phyloP scores from a whole-genome alignment of 371 early-diverging fungal species.

The Rhizopus arrhizus region DNA sequence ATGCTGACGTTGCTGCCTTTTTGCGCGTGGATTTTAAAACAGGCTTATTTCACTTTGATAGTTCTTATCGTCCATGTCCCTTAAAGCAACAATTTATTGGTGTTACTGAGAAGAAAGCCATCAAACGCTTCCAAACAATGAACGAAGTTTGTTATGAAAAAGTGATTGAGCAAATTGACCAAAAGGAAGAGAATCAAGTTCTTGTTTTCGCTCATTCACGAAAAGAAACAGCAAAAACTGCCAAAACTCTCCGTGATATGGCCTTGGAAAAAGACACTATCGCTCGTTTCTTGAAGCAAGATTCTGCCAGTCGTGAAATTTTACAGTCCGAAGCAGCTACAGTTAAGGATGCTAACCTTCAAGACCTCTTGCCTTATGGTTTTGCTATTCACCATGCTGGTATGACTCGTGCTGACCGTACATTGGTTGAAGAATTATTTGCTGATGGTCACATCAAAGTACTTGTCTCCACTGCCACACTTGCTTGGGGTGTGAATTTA shows the following conservation, averaged over 20 bases:
- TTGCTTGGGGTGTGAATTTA: constrained; percentile 99
- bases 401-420: constrained; percentile 93
- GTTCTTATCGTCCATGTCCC: constrained; percentile 92
- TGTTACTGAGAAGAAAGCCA: constrained; percentile 93
- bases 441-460: constrained; percentile 91
- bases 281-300: constrained; percentile 74
- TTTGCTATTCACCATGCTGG: constrained; percentile 99
- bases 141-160: constrained; percentile 95
- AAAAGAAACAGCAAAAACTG: constrained; percentile 96
- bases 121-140: constrained; percentile 93
- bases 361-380: constrained; percentile 91
- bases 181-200: constrained; percentile 83
- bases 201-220: constrained; percentile 98
- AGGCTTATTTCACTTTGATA: constrained; percentile 95
- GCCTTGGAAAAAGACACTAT: constrained; percentile 86
- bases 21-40: constrained; percentile 83
- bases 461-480: constrained; percentile 97
- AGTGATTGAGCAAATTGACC: constrained; percentile 83
- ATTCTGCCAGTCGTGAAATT: constrained; percentile 84
- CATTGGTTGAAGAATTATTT: constrained; percentile 94
- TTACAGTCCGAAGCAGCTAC: constrained; percentile 79
- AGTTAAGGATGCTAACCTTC: constrained; percentile 79
- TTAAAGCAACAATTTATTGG: constrained; percentile 95
- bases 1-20: constrained; percentile 95
- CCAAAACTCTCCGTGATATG: constrained; percentile 88